Evolutionary conservation across 352 stramenopile genomes (phyloP), one percentile per base, ranked within the genome.

Genomic region (Phytophthora fragariaefolia): DNA sequence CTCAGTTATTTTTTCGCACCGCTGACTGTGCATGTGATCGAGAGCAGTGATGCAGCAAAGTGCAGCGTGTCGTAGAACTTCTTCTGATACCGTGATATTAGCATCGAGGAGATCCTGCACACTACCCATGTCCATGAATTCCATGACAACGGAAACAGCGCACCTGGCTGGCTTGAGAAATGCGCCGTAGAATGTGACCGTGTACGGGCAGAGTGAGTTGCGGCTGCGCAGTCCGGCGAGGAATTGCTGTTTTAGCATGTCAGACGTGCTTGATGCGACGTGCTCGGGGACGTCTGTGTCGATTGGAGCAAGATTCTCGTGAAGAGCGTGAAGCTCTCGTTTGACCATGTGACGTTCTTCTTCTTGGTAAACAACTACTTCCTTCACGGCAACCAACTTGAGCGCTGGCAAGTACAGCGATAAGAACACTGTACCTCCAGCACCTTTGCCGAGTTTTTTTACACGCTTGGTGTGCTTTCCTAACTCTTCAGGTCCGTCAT

Each of bases 81-180:
- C 45, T 55, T 95, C 87, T 0, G 83, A 75, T 2, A 90, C 67
- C 0, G 79, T 76, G 15, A 82, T 49, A 5, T 74, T 73, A 0
- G 63, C 68, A n/a, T 89, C 77, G 7, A 92, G 54, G 2, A 92
- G 66, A 28, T 94, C 85, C 54, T 97, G 88, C 0, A 97, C 66
- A 38, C 86, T 96, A 17, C 92, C 92, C 58, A 91, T 86, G 48
- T 98, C 86, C 92, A 98, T 98, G 43, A 97, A 97, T 63, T 98
- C 92, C 80, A 98, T 94, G 40, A 96, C 90, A 22, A 98, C 91
- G 23, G 79, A 92, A 26, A 98, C 78, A 0, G 78, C 85, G 23
- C 85, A 84, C 49, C 89, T 83, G 0, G 87, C 68, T 7, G 86
- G 80, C 22, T 87, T 91, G 7, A 91, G 63, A 58, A 94, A 98